These are phyloP conservation scores for Ophidiomyces ophidiicola DNA, from an alignment of 2,329 filamentous ascomycete species.

Conservation along the genomic window DNA sequence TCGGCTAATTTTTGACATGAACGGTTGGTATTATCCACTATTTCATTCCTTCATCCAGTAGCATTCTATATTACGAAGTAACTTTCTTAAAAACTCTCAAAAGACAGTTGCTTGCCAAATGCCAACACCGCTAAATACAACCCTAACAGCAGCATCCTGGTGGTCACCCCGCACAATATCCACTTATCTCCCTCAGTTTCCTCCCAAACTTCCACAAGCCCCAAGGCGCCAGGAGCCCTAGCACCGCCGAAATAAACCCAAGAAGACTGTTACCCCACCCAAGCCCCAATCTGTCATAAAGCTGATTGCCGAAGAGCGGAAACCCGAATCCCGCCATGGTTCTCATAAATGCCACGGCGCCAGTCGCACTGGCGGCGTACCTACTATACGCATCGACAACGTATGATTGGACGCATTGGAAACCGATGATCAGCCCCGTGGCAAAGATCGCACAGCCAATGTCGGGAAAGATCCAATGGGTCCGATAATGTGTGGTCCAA, in stretches of 20 bases:
- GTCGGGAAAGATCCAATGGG: conserved; percentile 46
- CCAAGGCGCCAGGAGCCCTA: conserved; percentile 39
- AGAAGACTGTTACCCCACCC: conserved; percentile 35
- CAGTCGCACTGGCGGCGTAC: conserved; percentile 38
- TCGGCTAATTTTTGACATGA: no score
- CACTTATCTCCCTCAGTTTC: conserved; percentile 35
- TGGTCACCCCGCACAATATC: conserved; percentile 23
- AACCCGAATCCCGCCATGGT: conserved; percentile 40
- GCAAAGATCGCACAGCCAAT: conserved; percentile 42
- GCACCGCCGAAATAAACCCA: conserved; percentile 28
- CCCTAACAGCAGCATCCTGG: background rate
- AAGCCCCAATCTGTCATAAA: conserved; percentile 27
- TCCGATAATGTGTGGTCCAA: conserved; percentile 40
- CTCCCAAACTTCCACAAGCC: conserved; percentile 42
- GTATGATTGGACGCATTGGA: conserved; percentile 37
- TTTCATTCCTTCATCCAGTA: no score
- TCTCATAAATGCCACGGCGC: conserved; percentile 36
- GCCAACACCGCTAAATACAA: background rate
- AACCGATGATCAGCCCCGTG: conserved; percentile 35
- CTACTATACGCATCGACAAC: conserved; percentile 31
- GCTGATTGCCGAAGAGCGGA: conserved; percentile 36
- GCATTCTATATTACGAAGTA: no score
- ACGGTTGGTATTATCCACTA: no score
- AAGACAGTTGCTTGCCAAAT: no score
- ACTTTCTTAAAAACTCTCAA: no score